Base-by-base conservation (phyloP, 257 asterid genomes). In the Cordia subcordata region DNA sequence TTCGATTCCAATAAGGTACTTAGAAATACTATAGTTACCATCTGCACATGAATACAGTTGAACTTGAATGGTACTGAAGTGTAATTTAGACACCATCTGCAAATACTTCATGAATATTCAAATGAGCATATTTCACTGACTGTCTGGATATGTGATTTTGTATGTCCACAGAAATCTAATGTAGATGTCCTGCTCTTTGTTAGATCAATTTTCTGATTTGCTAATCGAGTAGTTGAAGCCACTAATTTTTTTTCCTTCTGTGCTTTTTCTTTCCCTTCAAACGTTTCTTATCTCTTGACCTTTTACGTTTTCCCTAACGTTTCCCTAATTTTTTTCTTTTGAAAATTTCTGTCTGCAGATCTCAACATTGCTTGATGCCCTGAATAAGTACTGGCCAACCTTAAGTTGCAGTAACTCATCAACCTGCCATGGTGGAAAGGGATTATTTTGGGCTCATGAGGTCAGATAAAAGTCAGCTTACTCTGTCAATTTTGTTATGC, bases 371-470 rank as follows among this genome's bases (percentile, higher is more conserved):
- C 74, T 10, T 49, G 75, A 47, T 73, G 79, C 56, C 52, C 52
- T 90, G 66, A 66, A 77, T 57, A 76, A 73, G 79, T 85, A 85
- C 71, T 90, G 97, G 97, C 96, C 97, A 60, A 68, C 93, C 53
- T 77, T 74, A 51, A 85, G 81, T 72, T 87, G 97, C 67, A 52
- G 79, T 61, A 58, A 77, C 52, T 3, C 86, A 68, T 69, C 80
- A 55, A 80, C 82, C 66, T 90, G 97, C 81, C 88, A 86, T 71
- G 87, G 88, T 46, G 84, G 83, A 49, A 83, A 68, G 65, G 97
- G 97, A 75, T 21, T 81, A 55, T 87, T 90, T 75, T 90, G 96
- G 97, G 97, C 78, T 68, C 97, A 90, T 66, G 97, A 90, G 97
- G 97, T 87, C 13, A 33, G 35, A 64, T 65, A 20, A 40, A 63